Evolutionary conservation across 176 grass and related monocot genomes (phyloP).

Genomic region (Puya raimondii): DNA sequence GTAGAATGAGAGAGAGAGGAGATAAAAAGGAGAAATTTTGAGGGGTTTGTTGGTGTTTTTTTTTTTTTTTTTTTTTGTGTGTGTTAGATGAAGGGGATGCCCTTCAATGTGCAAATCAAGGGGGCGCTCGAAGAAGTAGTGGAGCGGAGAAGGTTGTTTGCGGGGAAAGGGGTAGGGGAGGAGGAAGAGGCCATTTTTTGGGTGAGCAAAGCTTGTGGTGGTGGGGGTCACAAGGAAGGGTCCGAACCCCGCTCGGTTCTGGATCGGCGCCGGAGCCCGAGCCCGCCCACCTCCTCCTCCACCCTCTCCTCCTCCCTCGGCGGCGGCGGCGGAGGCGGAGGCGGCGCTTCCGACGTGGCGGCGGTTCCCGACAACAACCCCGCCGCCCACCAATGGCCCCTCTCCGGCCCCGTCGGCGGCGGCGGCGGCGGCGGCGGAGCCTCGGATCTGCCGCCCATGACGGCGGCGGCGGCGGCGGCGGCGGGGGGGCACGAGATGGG

Average conservation of each 20-base stretch:
- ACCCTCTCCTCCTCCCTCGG: conserved; percentile 84
- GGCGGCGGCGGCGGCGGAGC: conserved; percentile 25
- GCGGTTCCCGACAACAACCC: conserved; percentile 50
- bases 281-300: conserved; percentile 49
- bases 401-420: conserved; percentile 15
- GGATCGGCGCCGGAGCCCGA: conserved; percentile 74
- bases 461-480: background rate
- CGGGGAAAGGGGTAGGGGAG: conserved; percentile 25
- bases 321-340: conserved; percentile 28
- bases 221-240: background rate
- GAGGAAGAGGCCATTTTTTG: background rate
- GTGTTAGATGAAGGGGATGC: conserved; percentile 80
- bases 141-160: conserved; percentile 24
- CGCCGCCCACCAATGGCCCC: conserved; percentile 30
- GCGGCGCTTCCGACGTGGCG: conserved; percentile 54
- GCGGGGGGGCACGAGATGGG: conserved; percentile 30
- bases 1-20: background rate
- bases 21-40: background rate
- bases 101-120: conserved; percentile 40
- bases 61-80: conserved; percentile 27
- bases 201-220: background rate
- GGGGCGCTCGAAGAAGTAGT: conserved; percentile 23
- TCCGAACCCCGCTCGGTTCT: conserved; percentile 76
- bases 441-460: conserved; percentile 52
- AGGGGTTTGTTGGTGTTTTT: background rate